Evolutionary conservation across 2,329 filamentous ascomycete species (phyloP).

Genomic region (Sclerotinia spermophila): DNA sequence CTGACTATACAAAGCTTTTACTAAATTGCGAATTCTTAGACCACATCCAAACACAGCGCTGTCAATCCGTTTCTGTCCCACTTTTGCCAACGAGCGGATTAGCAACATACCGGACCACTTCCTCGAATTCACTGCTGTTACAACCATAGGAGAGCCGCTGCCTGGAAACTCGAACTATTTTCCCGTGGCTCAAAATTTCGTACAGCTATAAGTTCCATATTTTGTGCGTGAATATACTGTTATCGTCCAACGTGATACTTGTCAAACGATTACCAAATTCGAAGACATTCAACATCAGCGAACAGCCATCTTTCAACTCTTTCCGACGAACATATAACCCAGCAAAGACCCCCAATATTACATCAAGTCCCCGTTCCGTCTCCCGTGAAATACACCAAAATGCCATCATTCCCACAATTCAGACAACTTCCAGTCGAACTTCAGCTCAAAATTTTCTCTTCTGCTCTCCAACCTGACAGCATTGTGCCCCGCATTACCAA

Average conservation of each 20-base stretch:
- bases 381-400: background rate
- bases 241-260: background rate
- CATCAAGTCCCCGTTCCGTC: background rate
- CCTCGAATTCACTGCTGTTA: background rate
- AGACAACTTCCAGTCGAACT: background rate
- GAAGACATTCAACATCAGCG: background rate
- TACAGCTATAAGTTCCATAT: background rate
- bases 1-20: background rate
- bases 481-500: conserved; percentile 2
- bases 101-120: background rate
- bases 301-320: background rate
- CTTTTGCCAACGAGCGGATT: background rate
- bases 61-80: background rate
- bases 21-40: background rate
- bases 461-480: background rate
- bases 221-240: background rate
- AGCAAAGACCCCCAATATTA: too few species aligned
- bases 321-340: background rate
- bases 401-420: conserved; percentile 9
- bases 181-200: background rate
- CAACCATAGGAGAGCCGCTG: background rate
- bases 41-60: background rate
- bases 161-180: background rate
- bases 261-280: background rate
- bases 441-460: conserved; percentile 8